Evolutionary conservation across 176 grass and related monocot species (phyloP), one percentile per base, ranked within the genome.

Genomic region (Rhynchospora pubera): DNA sequence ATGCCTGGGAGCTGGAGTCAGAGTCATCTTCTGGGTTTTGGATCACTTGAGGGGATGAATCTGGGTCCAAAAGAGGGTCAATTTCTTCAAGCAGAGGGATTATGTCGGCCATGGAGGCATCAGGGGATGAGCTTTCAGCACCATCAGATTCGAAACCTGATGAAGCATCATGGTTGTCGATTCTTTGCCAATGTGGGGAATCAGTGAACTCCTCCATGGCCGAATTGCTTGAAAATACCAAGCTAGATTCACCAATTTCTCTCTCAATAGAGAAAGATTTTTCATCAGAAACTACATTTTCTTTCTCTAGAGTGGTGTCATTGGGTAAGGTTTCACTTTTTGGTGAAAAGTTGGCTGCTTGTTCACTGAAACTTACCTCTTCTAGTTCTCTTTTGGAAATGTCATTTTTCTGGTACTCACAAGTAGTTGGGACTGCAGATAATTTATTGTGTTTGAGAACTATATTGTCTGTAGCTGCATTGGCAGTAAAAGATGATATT

Each of bases 11-110:
- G 72, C 84, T 87, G 82, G 47, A 86, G 76, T 90, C 91, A n/a
- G 77, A 91, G 61, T 79, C 82, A 50, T 83, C 86, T n/a, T 85
- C 65, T 7, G 9, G 50, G 78, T 87, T 74, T 84, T 85, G 68
- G 68, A 82, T 43, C 15, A 75, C 86, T 43, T 5, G 60, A 88
- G 62, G 42, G 59, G 14, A 77, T 19, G 84, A 84, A 77, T 85
- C 75, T 59, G 47, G 66, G 83, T 86, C 78, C 56, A 98, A 84
- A 78, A 94, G 87, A 47, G 89, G 97, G 65, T 99, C 84, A 18
- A 96, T 92, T 85, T 96, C 97, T 88, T 96, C 86, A 56, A 99
- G 89, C 85, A 96, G 57, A 11, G 91, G 96, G 70, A 89, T 87
- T 76, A 89, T 90, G 83, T 95, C 89, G 48, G 91, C 90, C 89